A percentile compares a stretch with the other conserved stretches of the same genome.
Evolutionary conservation across 2,329 filamentous ascomycete species (phyloP).

Genomic region (Penicillium janthinellum): DNA sequence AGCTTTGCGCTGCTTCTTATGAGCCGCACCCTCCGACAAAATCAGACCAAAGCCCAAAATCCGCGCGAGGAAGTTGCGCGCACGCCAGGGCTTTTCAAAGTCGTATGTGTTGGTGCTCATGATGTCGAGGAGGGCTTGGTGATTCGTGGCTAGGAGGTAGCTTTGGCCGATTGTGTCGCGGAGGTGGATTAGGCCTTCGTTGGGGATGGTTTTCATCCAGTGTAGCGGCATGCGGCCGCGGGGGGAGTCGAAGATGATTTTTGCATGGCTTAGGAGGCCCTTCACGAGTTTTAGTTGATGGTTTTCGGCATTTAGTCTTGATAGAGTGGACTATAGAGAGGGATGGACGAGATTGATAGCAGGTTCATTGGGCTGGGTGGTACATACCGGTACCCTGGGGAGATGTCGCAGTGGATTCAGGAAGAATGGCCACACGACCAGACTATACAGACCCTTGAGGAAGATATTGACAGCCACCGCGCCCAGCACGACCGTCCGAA

Average conservation of each 20-base stretch:
- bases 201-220: conserved; percentile 57
- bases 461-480: conserved; percentile 30
- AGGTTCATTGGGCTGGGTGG: neutral
- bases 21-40: conserved; percentile 53
- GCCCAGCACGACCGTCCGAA: conserved; percentile 26
- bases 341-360: neutral
- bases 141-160: conserved; percentile 36
- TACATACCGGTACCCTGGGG: conserved; percentile 42
- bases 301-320: too few relatives aligned
- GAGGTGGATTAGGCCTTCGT: conserved; percentile 59
- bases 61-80: conserved; percentile 48
- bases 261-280: conserved; percentile 30
- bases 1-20: conserved; percentile 49
- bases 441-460: conserved; percentile 37
- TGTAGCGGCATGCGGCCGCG: conserved; percentile 34
- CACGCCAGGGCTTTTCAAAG: conserved; percentile 53
- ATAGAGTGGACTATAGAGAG: too few relatives aligned
- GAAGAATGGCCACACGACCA: conserved; percentile 54
- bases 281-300: conserved; percentile 5
- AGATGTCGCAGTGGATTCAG: conserved; percentile 55
- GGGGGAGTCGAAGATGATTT: conserved; percentile 38
- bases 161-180: conserved; percentile 49
- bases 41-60: conserved; percentile 56
- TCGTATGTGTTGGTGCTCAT: conserved; percentile 57
- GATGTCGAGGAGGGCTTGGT: conserved; percentile 52